Evolutionary conservation across 805 yeast species (phyloP).

Genomic region (Candida argentea): DNA sequence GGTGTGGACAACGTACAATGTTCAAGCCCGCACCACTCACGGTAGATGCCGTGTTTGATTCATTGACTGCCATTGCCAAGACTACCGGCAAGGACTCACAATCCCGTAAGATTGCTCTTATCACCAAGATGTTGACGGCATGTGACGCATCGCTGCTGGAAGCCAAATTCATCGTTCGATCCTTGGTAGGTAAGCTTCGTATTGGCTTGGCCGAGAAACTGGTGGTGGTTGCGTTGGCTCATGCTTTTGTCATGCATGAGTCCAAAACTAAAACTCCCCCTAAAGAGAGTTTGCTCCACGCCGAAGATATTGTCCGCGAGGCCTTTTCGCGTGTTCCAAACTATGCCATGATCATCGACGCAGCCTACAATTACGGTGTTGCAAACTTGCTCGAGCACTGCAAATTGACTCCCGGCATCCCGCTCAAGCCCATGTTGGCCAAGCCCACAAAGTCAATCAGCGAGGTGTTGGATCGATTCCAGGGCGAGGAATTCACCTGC

Average conservation of each 20-base stretch:
- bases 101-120: constrained; percentile 61
- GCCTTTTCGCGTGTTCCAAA: constrained; percentile 89
- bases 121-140: constrained; percentile 76
- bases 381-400: constrained; percentile 55
- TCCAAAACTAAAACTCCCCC: constrained; percentile 12
- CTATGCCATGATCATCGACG: constrained; percentile 66
- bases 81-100: constrained; percentile 79
- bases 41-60: constrained; percentile 61
- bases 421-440: constrained; percentile 95
- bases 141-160: constrained; percentile 62
- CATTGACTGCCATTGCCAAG: constrained; percentile 67
- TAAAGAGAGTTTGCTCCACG: constrained; percentile 42
- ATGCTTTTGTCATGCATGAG: constrained; percentile 66
- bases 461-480: constrained; percentile 87
- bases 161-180: constrained; percentile 83
- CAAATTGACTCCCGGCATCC: constrained; percentile 81
- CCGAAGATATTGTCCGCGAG: constrained; percentile 73
- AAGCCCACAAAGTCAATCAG: constrained; percentile 91
- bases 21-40: constrained; percentile 81
- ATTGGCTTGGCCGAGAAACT: constrained; percentile 94
- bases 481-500: constrained; percentile 79
- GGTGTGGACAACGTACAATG: constrained; percentile 85
- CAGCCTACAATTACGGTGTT: constrained; percentile 61
- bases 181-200: constrained; percentile 85
- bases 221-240: constrained; percentile 73